phyloP scores from a whole-genome alignment of 495 filamentous ascomycete genomes.

The Aspergillus indologenus region DNA sequence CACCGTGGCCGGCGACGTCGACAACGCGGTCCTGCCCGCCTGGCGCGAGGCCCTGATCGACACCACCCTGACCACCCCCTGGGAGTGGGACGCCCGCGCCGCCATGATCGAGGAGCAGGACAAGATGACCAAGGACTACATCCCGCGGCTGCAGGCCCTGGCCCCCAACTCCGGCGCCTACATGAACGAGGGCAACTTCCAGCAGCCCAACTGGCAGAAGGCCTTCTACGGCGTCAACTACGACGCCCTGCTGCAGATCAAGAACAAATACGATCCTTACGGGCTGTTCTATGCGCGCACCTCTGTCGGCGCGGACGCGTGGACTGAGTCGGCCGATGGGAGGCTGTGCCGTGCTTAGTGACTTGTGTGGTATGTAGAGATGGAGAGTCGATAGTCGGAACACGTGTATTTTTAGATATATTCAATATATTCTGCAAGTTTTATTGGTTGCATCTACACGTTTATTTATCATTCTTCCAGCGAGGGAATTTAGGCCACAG shows the following conservation, averaged over 20 bases:
- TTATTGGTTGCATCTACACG: too few relatives aligned
- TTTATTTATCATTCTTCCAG: too few relatives aligned
- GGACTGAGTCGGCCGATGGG: conserved; percentile 37
- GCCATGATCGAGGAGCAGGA: conserved; percentile 36
- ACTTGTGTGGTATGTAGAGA: too few relatives aligned
- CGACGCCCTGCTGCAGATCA: conserved; percentile 33
- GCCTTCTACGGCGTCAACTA: conserved; percentile 54
- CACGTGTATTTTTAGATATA: too few relatives aligned
- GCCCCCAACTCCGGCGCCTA: conserved; percentile 37
- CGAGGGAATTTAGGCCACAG: too few relatives aligned
- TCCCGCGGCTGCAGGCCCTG: conserved; percentile 42
- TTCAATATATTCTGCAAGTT: too few relatives aligned
- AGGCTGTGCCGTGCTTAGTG: conserved; percentile 31
- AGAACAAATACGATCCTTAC: conserved; percentile 53
- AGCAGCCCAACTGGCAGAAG: conserved; percentile 49
- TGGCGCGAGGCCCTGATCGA: conserved; percentile 56
- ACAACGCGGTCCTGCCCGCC: conserved; percentile 55
- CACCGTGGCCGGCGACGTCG: conserved; percentile 41
- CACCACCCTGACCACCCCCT: conserved; percentile 36
- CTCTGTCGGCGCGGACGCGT: conserved; percentile 61
- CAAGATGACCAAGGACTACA: conserved; percentile 37
- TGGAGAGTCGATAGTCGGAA: too few relatives aligned
- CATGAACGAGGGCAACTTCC: conserved; percentile 46
- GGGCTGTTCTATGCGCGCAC: conserved; percentile 57
- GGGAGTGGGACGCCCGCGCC: conserved; percentile 38